These are phyloP conservation scores for Arachis stenosperma DNA, from an alignment of 306 rosid species.

Conservation along the genomic window DNA sequence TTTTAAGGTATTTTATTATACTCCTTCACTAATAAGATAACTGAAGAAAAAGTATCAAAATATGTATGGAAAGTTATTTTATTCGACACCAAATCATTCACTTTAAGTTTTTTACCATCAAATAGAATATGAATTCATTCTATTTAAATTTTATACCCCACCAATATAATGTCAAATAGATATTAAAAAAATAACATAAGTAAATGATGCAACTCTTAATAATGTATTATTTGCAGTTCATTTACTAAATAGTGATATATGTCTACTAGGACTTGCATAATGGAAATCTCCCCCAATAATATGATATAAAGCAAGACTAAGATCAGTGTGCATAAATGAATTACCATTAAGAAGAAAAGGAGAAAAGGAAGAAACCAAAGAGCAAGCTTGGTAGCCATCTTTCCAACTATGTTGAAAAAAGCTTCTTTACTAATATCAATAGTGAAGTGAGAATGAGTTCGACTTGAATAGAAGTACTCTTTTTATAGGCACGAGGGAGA, in stretches of 20 bases:
- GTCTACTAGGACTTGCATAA: neutral
- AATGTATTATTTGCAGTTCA: neutral
- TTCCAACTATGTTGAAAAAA: neutral
- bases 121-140: no score
- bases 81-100: no score
- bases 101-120: no score
- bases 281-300: neutral
- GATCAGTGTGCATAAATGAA: constrained; percentile 1
- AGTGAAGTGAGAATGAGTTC: neutral
- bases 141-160: no score
- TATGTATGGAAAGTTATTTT: no score
- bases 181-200: no score
- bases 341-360: constrained; percentile 43
- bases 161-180: no score
- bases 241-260: neutral
- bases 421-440: neutral
- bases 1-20: no score
- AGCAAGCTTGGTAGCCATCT: constrained; percentile 36
- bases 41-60: no score
- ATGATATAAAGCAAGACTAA: neutral
- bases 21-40: no score
- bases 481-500: constrained; percentile 31
- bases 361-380: constrained; percentile 22
- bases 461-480: neutral
- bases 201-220: no score